A percentile compares a stretch with the other conserved stretches of the same genome.
These are phyloP conservation scores for Biancaea sappan DNA, from an alignment of 306 rosid species.

Conservation along the genomic window DNA sequence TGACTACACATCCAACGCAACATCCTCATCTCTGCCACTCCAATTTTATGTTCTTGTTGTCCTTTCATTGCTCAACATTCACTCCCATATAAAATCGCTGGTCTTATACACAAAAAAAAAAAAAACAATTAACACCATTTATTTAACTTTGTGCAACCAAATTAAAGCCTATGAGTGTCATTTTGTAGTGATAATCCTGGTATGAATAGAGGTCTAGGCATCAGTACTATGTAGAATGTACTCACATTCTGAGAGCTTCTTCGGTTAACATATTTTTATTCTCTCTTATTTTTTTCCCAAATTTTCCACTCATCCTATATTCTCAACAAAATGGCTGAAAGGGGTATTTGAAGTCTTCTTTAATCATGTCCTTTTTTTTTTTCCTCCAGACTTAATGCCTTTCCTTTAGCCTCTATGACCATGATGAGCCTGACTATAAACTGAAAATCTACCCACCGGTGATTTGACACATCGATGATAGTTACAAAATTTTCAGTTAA, in stretches of 20 bases:
- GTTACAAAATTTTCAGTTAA: no score
- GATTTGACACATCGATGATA: slow-evolving; percentile 8
- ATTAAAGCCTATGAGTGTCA: not conserved
- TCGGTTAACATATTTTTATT: not conserved
- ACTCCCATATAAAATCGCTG: no score
- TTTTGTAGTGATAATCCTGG: not conserved
- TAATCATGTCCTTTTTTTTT: not conserved
- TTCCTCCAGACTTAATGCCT: not conserved
- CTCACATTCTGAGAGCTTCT: not conserved
- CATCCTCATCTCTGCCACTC: no score
- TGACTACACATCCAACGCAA: no score
- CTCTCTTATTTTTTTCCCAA: not conserved
- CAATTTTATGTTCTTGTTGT: no score
- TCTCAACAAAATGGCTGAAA: not conserved
- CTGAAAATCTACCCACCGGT: not conserved
- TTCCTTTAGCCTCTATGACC: not conserved
- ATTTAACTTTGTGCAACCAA: not conserved
- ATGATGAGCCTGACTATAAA: slow-evolving; percentile 11
- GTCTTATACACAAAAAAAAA: no score
- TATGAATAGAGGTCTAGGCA: not conserved
- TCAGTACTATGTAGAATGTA: not conserved
- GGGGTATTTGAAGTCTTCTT: not conserved
- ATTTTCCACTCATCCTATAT: not conserved
- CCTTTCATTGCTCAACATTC: no score
- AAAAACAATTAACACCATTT: no score